Evolutionary conservation across 1,284 basidiomycete genomes (phyloP), one percentile per base, ranked within the genome.

Genomic region (Mycena sp.): DNA sequence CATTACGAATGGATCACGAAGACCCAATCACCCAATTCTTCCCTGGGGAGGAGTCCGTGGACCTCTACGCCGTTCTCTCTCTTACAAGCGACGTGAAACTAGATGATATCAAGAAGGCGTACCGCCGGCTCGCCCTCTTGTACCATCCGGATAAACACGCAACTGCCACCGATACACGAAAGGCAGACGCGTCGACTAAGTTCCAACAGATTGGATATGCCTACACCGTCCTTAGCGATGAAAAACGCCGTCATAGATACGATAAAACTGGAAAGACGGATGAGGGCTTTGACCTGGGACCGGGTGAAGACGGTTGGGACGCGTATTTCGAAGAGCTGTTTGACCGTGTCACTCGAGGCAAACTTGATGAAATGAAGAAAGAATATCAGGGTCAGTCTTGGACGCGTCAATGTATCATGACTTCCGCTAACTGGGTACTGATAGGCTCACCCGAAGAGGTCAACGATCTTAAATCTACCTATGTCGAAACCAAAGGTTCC

Each of bases 171-270:
- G 85, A 87, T n/a, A 80, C 79, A 35, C 82, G 85, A 26, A 89
- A 88, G 73, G 85, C 86, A 43, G 83, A 85, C 67, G 88, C 90
- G 68, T 86, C 85, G 12, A 80, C 78, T 65, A 89, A 90, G 75
- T 98, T 98, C 73, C 94, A 96, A 72, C 90, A 93, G 73, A 85
- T 98, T 67, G 93, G 95, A 0, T 97, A 96, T 72, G 93, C 96
- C 16, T 98, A 96, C 76, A 83, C 93, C 1, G 88, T 98, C 0
- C 82, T 98, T 30, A 85, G 88, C 51, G 95, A 98, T 69, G 89
- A 89, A 65, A 88, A 86, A 73, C 80, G 89, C 68, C 85, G 90
- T 70, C 83, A 86, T 71, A 81, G 88, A 72, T 97, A 96, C 71
- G 94, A 97, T 71, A 80, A 80, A 58, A 95, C 92, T 1, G 96